These are phyloP conservation scores for Pezizomycotina sp. DNA, from an alignment of 2,329 filamentous ascomycete species.

Conservation along the genomic window DNA sequence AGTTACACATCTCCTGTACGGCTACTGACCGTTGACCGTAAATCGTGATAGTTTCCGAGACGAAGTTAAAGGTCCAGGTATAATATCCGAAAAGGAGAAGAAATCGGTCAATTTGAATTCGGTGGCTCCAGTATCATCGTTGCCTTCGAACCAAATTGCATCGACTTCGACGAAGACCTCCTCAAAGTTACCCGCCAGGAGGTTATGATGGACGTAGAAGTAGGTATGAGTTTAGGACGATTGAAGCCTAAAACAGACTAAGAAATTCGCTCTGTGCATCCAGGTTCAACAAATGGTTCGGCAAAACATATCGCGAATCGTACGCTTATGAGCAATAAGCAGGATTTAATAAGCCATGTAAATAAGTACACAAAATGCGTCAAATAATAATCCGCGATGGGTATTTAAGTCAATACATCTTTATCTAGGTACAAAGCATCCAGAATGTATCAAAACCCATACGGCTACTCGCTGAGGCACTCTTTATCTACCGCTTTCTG, in stretches of 20 bases:
- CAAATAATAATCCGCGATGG: no score
- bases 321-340: no score
- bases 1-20: background rate
- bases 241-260: conserved; percentile 2
- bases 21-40: background rate
- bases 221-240: conserved; percentile 30
- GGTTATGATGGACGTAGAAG: conserved; percentile 30
- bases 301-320: no score
- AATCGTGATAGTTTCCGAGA: conserved; percentile 27
- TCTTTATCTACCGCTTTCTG: no score
- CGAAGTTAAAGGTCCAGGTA: conserved; percentile 26
- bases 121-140: conserved; percentile 32
- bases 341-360: no score
- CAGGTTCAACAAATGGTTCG: no score
- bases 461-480: no score
- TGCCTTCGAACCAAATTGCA: conserved; percentile 29
- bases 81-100: conserved; percentile 30
- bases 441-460: no score
- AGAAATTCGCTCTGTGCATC: background rate
- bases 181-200: conserved; percentile 26
- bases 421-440: no score
- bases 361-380: no score
- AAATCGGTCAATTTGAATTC: conserved; percentile 32
- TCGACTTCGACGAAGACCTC: conserved; percentile 31
- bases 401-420: no score